Evolutionary conservation across 768 basidiomycete genomes (phyloP), one percentile per base, ranked within the genome.

Genomic region (Dioszegia hungarica): DNA sequence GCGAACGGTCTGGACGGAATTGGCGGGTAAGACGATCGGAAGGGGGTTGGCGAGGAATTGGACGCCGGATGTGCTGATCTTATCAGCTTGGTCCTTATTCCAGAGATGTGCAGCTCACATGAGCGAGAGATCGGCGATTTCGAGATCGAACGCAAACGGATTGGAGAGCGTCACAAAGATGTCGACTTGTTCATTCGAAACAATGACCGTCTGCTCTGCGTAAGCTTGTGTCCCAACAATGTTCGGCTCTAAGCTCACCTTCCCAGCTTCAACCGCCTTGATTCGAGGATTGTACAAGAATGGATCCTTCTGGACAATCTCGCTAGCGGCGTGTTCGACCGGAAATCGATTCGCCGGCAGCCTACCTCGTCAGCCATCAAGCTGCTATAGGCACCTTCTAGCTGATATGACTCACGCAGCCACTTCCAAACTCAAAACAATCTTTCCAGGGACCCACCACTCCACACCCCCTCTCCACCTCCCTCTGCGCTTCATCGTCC

Each of bases 211-310:
- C 79, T 84, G 82, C 6, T 2, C 9, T 6, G 40, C 78, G 80
- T 84, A 86, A 58, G 43, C 17, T 29, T 36, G 27, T 40, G 27
- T n/a, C 14, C 40, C 28, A 31, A 24, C 14, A 33, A n/a, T 61
- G 19, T 12, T 9, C 10, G 45, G 5, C 5, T 6, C 8, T 24
- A 10, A 51, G 49, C 79, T 67, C 39, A 89, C 87, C 80, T 85
- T 85, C 15, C 80, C 79, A 28, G 80, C 77, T 38, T 79, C 75
- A 6, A 81, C 76, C 68, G 82, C 85, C 56, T 66, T 68, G 28
- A 75, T 39, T 33, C 93, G 80, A 1, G 94, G 94, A 73, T 97
- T 92, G 73, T 95, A 95, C 56, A 98, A 78, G 77, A 97, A 97
- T 1, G 89, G 86, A 72, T 92, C 88, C 20, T 81, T 82, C 28